Base-by-base conservation (phyloP, 208 protist genomes). In the Lotmaria passim region DNA sequence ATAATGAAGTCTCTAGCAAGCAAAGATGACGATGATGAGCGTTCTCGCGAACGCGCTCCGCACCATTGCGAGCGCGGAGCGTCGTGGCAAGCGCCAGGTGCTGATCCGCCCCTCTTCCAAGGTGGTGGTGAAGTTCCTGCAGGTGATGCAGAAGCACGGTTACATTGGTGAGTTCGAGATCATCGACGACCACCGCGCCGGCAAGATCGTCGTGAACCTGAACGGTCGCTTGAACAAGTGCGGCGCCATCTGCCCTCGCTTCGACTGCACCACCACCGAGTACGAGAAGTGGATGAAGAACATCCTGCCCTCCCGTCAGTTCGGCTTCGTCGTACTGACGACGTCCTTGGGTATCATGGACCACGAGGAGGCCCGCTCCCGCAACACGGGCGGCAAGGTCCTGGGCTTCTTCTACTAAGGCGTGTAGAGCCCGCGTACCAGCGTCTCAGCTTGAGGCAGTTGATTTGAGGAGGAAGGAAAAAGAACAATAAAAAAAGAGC, bases 81-180 rank as follows among this genome's bases (percentile, higher is more conserved):
- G 94, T 77, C 88, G 93, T 67, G 99, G 99, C 81, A 99, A 99
- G 95, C 96, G 99, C 73, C 99, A 99, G 90, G 99, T 99, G 51
- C 86, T 99, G 36, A 91, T 99, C 85, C 90, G 99, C 78, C 99
- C 99, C 52, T 95, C 86, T 56, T 99, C 98, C 72, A 99, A 99
- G 93, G 99, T 99, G 65, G 94, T 99, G 71, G 88, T 99, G 76
- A 99, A 99, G 86, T 99, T 99, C 92, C 92, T 99, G 61, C 87
- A 96, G 71, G 98, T 99, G 67, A 99, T 99, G 99, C 98, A 99
- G 97, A 99, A 99, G 90, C 99, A 99, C 91, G 98, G 98, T 87
- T 99, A 99, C 97, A 99, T 99, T 91, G 98, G 98, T 69, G 99
- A 99, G 83, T 99, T 99, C 83, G 99, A 99, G 90, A 91, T 99